Percentiles rank a stretch among this genome's conserved stretches.
These are phyloP conservation scores for Xylaria cubensis DNA, from an alignment of 495 filamentous ascomycete genomes.

Conservation along the genomic window DNA sequence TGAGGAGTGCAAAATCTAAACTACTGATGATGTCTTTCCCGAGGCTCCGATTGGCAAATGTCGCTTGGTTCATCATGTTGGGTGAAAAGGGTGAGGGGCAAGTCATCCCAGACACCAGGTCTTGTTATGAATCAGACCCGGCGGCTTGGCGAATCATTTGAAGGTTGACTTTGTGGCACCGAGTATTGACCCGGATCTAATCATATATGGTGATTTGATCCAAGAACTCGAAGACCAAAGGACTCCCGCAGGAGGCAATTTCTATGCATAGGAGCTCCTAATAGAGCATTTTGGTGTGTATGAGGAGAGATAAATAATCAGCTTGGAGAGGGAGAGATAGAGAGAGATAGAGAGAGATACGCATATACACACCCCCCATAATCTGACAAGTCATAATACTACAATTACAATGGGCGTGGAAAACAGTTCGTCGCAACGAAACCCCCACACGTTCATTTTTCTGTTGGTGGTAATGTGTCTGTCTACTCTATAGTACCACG, in stretches of 20 bases:
- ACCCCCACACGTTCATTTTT: slow-evolving; percentile 1
- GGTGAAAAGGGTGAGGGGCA: background rate
- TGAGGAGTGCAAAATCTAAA: background rate
- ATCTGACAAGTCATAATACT: background rate
- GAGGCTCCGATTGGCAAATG: background rate
- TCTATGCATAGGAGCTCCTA: background rate
- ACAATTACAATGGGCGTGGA: background rate
- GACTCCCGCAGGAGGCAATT: background rate
- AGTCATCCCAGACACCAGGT: background rate
- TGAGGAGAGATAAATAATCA: background rate
- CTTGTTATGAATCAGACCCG: background rate
- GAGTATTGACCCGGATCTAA: background rate
- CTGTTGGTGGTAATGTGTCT: background rate
- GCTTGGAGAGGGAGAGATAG: background rate
- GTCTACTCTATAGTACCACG: no score
- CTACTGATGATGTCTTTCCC: background rate
- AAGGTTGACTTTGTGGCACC: background rate
- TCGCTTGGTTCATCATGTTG: slow-evolving; percentile 17
- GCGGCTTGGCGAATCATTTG: background rate
- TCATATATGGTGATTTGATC: background rate
- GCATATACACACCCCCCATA: background rate
- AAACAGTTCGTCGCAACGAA: background rate
- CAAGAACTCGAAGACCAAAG: background rate
- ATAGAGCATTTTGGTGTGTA: background rate
- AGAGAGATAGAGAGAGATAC: no score